A percentile compares a stretch with the other conserved stretches of the same genome.
Conservation (phyloP, 2,329 filamentous ascomycete genomes). For the Fusarium napiforme region DNA sequence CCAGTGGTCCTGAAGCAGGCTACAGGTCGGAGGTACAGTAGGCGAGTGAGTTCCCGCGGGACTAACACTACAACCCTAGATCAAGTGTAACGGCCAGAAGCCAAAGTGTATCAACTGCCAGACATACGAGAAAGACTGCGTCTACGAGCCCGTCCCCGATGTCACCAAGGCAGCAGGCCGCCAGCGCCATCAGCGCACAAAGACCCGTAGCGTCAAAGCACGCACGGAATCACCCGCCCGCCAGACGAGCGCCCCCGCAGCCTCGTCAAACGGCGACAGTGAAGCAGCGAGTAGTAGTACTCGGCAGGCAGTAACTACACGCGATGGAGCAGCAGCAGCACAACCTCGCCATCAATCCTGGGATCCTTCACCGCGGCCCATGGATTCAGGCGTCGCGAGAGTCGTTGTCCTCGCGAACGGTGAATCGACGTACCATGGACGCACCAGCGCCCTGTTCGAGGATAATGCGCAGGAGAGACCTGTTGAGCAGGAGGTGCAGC, state of each 20-base stretch:
- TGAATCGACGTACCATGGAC: constrained; percentile 60
- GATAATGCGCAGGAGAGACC: constrained; percentile 36
- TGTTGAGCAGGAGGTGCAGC: constrained; percentile 39
- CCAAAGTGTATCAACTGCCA: constrained; percentile 33
- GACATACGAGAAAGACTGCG: constrained; percentile 27
- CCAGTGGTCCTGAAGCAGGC: not conserved
- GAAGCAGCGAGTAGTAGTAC: not conserved
- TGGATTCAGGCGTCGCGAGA: constrained; percentile 46
- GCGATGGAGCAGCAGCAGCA: not conserved
- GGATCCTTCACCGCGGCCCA: not conserved
- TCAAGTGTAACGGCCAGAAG: constrained; percentile 56
- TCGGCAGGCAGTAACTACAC: not conserved
- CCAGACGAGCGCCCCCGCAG: not conserved
- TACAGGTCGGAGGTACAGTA: too few relatives aligned
- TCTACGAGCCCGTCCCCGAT: constrained; percentile 44
- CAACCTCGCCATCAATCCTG: constrained; percentile 5
- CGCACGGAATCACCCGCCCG: not conserved
- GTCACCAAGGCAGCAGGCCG: constrained; percentile 19
- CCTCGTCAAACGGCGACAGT: not conserved
- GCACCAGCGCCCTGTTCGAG: constrained; percentile 61
- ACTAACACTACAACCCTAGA: constrained; percentile 46
- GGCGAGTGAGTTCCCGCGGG: constrained; percentile 7
- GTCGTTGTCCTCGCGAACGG: constrained; percentile 55
- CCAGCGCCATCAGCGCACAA: constrained; percentile 34
- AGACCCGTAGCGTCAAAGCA: constrained; percentile 10